phyloP scores from a whole-genome alignment of 352 stramenopile genomes.

The Phytophthora brassicae region DNA sequence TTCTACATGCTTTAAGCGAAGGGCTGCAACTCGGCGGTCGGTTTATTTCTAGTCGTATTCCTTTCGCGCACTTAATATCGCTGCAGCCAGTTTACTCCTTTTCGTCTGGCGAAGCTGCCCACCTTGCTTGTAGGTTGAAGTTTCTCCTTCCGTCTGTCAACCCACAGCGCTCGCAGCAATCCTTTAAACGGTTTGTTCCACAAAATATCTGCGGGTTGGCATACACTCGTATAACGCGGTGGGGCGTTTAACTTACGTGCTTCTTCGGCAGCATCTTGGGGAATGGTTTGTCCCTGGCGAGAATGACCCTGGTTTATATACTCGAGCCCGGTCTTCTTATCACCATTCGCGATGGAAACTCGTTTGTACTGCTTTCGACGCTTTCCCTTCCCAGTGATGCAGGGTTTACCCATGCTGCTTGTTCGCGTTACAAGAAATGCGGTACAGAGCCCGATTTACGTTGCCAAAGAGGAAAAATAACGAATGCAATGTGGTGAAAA shows the following conservation, averaged over 20 bases:
- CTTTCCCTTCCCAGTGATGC: background rate
- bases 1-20: conserved; percentile 1
- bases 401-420: background rate
- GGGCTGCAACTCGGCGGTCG: background rate
- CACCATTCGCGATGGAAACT: background rate
- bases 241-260: background rate
- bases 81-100: conserved; percentile 8
- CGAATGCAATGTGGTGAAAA: background rate
- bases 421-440: background rate
- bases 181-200: background rate
- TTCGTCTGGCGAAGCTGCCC: background rate
- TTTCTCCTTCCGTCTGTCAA: background rate
- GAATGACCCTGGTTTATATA: background rate
- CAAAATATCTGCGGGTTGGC: background rate
- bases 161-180: background rate
- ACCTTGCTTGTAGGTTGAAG: background rate
- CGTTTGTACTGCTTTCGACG: conserved; percentile 2
- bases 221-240: background rate
- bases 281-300: too few species aligned
- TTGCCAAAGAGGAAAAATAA: background rate
- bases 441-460: background rate
- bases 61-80: background rate
- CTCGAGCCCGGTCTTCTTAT: background rate
- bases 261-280: too few species aligned
- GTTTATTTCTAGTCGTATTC: background rate